Evolutionary conservation across 345 rosid genomes (phyloP).

Genomic region (Citrus glauca): DNA sequence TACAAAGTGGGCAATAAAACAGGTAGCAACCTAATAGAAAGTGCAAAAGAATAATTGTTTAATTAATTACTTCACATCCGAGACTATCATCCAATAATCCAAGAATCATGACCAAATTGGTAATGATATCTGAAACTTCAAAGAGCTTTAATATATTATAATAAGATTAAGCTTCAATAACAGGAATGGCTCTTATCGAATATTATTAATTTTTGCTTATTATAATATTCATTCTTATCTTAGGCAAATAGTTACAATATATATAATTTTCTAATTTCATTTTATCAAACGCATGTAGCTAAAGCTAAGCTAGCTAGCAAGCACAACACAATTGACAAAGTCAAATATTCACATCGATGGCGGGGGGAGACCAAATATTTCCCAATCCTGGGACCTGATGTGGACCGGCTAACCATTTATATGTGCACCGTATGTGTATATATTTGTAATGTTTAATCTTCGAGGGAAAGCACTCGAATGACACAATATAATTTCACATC

Average conservation of each 20-base stretch:
- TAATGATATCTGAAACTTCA: not conserved
- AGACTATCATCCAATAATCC: not conserved
- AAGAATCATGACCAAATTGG: not conserved
- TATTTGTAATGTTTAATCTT: not conserved
- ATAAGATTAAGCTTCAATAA: too few relatives aligned
- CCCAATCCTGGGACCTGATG: not conserved
- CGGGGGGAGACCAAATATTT: not conserved
- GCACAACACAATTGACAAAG: not conserved
- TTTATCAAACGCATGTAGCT: not conserved
- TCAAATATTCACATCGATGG: not conserved
- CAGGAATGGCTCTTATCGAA: not conserved
- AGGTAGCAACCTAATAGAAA: not conserved
- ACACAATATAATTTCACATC: not conserved
- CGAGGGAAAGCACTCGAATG: not conserved
- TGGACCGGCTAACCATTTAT: not conserved
- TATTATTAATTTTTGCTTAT: too few relatives aligned
- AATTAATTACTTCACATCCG: not conserved
- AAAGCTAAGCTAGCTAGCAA: not conserved
- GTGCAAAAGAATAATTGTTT: not conserved
- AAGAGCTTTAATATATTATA: not conserved
- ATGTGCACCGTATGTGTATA: not conserved
- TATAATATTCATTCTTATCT: not conserved
- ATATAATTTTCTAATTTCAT: not conserved
- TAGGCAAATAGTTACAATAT: not conserved
- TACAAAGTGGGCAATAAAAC: too few relatives aligned